Base-by-base conservation (phyloP, 345 rosid species). In the Mallotus nudiflorus region DNA sequence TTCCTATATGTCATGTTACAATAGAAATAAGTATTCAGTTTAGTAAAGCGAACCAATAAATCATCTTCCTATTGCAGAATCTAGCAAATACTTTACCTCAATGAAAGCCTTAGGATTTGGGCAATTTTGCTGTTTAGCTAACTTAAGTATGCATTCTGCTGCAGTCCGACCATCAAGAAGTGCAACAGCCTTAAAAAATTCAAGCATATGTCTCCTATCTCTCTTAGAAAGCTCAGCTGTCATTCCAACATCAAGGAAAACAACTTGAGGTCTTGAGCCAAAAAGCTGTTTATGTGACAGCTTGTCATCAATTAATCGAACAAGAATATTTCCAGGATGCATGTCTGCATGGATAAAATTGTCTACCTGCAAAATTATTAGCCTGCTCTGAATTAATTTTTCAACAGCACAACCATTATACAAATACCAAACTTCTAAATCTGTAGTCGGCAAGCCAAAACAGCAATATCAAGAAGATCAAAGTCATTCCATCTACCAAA, bases 171-270 rank as follows among this genome's bases (percentile, higher is more conserved):
- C 98, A 73, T 94, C 98, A 73, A 95, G 85, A 49, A 77, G 78
- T 7, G 98, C 96, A 70, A 94, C 89, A 40, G 98, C 93, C 85
- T 88, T 90, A 79, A 94, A 91, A 69, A 94, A 91, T 20, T 89
- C 97, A 67, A 94, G 55, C 62, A 94, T 67, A 77, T 91, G 91
- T 63, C 84, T 78, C 40, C 95, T 74, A 67, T 91, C 98, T 35
- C 69, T 70, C 79, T 83, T 87, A 22, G 98, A 91, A 74, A 94
- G 95, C 66, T 94, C 98, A 67, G 97, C 98, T 45, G 96, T 94
- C 98, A 94, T 94, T 73, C 98, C 98, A 10, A 94, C 98, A 74
- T 94, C 98, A 60, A 94, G 87, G 89, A 94, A 94, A 55, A 94
- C 73, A 42, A 94, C 85, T 68, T 94, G 98, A 45, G 98, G 98